Evolutionary conservation across 1,284 basidiomycete species (phyloP).

Genomic region (Omphalotus olearius): DNA sequence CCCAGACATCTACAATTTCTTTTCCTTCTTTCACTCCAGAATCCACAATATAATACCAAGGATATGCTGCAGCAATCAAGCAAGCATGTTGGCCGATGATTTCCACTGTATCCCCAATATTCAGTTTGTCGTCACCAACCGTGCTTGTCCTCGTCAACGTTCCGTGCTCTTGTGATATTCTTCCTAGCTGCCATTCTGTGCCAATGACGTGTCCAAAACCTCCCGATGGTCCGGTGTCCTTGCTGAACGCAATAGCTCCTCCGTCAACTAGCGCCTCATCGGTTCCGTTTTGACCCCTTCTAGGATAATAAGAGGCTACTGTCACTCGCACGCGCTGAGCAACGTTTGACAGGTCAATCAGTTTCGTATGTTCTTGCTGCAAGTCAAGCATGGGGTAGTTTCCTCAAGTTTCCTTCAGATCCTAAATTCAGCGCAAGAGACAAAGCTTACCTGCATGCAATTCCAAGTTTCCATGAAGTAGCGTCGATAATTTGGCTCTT

Average conservation of each 20-base stretch:
- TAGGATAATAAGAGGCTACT: constrained; percentile 76
- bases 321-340: constrained; percentile 69
- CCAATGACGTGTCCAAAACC: constrained; percentile 72
- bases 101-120: constrained; percentile 59
- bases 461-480: constrained; percentile 60
- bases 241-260: constrained; percentile 81
- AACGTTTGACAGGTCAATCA: constrained; percentile 55
- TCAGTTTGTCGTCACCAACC: constrained; percentile 29
- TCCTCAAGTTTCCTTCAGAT: constrained; percentile 33
- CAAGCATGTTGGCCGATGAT: constrained; percentile 79
- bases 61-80: constrained; percentile 70
- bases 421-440: neutral
- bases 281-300: constrained; percentile 50
- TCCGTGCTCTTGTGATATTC: constrained; percentile 83
- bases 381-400: constrained; percentile 85
- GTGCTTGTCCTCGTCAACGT: constrained; percentile 43
- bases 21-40: constrained; percentile 40
- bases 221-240: constrained; percentile 72
- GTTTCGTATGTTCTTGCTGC: constrained; percentile 74
- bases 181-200: constrained; percentile 65
- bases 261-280: constrained; percentile 80
- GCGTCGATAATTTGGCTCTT: constrained; percentile 38
- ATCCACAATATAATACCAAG: constrained; percentile 83
- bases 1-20: constrained; percentile 80
- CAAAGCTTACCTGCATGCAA: constrained; percentile 66